These are phyloP conservation scores for Acanthamoeba healyi DNA, from an alignment of 208 protist species.

Conservation along the genomic window DNA sequence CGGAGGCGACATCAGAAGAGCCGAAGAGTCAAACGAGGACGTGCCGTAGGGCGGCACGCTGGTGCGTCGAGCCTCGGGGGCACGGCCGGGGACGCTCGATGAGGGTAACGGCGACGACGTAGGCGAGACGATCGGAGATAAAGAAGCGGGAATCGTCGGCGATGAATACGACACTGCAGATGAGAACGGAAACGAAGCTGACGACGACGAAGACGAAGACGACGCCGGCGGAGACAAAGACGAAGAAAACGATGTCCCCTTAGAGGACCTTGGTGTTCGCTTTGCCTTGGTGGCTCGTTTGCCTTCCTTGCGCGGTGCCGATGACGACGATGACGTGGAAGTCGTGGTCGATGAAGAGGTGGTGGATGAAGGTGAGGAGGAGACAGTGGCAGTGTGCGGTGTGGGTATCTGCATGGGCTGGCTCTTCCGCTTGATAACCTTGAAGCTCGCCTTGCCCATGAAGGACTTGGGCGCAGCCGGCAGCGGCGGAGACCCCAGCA, in stretches of 20 bases:
- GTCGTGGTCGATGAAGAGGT: background rate
- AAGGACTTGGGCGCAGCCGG: background rate
- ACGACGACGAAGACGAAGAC: too few relatives aligned
- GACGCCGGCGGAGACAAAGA: background rate
- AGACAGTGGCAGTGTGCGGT: background rate
- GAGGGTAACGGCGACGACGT: too few relatives aligned
- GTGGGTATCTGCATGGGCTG: background rate
- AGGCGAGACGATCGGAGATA: too few relatives aligned
- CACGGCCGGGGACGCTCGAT: too few relatives aligned
- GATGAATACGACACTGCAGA: too few relatives aligned
- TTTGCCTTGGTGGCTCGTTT: background rate
- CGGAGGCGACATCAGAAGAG: background rate
- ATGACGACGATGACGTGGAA: background rate
- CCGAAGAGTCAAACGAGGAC: background rate
- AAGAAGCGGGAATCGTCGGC: too few relatives aligned
- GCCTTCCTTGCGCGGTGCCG: background rate
- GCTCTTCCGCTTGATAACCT: background rate
- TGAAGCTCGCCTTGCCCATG: conserved; percentile 1
- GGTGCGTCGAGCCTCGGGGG: too few relatives aligned
- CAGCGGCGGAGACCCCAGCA: background rate
- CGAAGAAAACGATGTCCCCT: too few relatives aligned
- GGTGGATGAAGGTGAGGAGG: background rate
- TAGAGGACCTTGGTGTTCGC: background rate
- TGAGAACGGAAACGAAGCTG: too few relatives aligned
- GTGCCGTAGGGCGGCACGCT: background rate